Percentiles rank a stretch among this genome's conserved stretches.
phyloP scores from a whole-genome alignment of 2,329 filamentous ascomycete genomes.

The Phoma sp. region DNA sequence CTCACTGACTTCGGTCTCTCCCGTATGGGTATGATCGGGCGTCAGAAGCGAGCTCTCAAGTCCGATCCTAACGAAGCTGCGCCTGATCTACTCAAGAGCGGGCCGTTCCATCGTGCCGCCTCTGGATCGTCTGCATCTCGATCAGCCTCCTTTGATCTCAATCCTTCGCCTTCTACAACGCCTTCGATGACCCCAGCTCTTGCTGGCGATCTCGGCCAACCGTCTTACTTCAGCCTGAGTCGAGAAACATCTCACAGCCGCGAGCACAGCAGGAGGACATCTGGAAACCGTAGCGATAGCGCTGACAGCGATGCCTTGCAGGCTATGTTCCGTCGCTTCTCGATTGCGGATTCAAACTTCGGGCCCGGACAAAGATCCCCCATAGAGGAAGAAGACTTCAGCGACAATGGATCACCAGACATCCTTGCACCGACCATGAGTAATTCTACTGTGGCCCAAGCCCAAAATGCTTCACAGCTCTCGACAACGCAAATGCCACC shows the following conservation, averaged over 20 bases:
- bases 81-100: slow-evolving; percentile 89
- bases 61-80: slow-evolving; percentile 71
- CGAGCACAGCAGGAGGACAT: slow-evolving; percentile 71
- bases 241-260: slow-evolving; percentile 62
- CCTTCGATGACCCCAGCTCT: slow-evolving; percentile 85
- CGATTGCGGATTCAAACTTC: slow-evolving; percentile 54
- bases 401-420: slow-evolving; percentile 77
- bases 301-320: slow-evolving; percentile 85
- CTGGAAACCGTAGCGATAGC: slow-evolving; percentile 88
- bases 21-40: slow-evolving; percentile 93
- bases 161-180: slow-evolving; percentile 80
- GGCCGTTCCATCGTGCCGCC: slow-evolving; percentile 83
- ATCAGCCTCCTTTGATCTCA: slow-evolving; percentile 89
- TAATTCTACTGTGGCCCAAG: slow-evolving; percentile 55
- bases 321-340: slow-evolving; percentile 78
- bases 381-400: slow-evolving; percentile 77
- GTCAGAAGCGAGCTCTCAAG: slow-evolving; percentile 91
- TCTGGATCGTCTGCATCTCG: slow-evolving; percentile 78
- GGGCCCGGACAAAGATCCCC: slow-evolving; percentile 60
- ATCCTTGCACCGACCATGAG: slow-evolving; percentile 68
- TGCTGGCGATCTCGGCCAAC: slow-evolving; percentile 71
- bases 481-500: slow-evolving; percentile 80
- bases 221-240: slow-evolving; percentile 88
- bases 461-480: slow-evolving; percentile 64
- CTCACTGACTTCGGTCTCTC: slow-evolving; percentile 97